These are phyloP conservation scores for Neurospora sp. DNA, from an alignment of 495 filamentous ascomycete species.

Conservation along the genomic window DNA sequence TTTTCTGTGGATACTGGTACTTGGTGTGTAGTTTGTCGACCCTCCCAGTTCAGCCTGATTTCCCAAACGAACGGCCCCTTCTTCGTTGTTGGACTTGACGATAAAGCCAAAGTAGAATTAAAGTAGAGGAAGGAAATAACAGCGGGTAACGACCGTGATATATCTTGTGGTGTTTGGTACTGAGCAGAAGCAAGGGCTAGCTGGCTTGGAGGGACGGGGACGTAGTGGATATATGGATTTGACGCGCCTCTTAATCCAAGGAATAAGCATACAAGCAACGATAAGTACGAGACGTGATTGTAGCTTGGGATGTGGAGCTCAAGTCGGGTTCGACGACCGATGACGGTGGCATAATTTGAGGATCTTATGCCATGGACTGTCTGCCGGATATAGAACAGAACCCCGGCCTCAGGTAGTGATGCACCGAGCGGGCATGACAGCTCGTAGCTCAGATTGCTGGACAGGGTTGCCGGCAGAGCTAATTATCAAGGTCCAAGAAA, in stretches of 20 bases:
- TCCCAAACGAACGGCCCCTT: background rate
- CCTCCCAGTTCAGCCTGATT: background rate
- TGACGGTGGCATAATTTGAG: conserved; percentile 46
- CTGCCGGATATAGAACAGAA: conserved; percentile 41
- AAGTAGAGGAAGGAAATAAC: background rate
- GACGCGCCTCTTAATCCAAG: conserved; percentile 28
- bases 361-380: conserved; percentile 47
- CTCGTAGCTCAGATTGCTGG: conserved; percentile 27
- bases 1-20: background rate
- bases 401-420: conserved; percentile 39
- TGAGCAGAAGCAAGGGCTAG: conserved; percentile 16
- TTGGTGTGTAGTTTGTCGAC: background rate
- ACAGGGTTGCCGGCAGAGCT: conserved; percentile 23
- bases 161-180: conserved; percentile 42
- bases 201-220: conserved; percentile 10
- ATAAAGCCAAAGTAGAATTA: background rate
- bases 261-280: conserved; percentile 36
- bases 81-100: background rate
- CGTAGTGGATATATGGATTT: conserved; percentile 32
- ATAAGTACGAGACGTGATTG: conserved; percentile 40
- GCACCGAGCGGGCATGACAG: conserved; percentile 37
- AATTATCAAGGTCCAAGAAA: conserved; percentile 18
- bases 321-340: conserved; percentile 34
- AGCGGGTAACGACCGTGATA: conserved; percentile 35
- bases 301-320: conserved; percentile 38